Evolutionary conservation across 1,284 basidiomycete genomes (phyloP), one percentile per base, ranked within the genome.

Genomic region (Moesziomyces globuligerus): DNA sequence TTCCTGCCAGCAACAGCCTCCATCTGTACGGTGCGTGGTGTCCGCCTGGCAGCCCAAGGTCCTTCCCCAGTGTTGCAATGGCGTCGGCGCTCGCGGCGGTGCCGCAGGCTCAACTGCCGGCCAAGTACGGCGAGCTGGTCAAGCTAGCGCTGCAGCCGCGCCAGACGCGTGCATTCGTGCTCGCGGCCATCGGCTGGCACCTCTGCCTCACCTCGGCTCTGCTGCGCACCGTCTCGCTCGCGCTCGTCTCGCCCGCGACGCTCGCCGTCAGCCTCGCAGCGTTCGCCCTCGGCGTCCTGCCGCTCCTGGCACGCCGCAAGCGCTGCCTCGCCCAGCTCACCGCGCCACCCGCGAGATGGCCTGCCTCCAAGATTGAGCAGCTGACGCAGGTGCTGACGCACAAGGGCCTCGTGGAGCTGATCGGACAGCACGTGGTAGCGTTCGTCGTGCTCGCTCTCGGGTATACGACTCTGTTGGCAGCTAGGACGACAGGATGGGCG

Each of bases 81-180:
- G 51, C 68, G 24, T 51, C 50, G 13, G 54, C 51, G 24, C 48
- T 72, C 13, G 58, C 58, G 9, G 48, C 58, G 3, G 51, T 72
- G 44, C 68, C 68, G 17, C 62, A 53, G 51, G 69, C 69, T 21
- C 70, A 72, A 44, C 48, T 72, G 24, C 65, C 70, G 13, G 47
- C 70, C 44, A 60, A 48, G 39, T 72, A 68, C 41, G 48, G 60
- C 28, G 70, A 62, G 48, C 52, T 72, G 2, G 36, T 68, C 56
- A 72, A 72, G 52, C 51, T 68, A 17, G 74, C 73, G 7, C 48
- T 78, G 32, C 57, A 57, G 11, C 66, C 68, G 21, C 54, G 75
- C n/a, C 75, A 78, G 53, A 56, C 67, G n/a, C 64, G 75, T 25
- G 61, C 71, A 7, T 68, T 72, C 29, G n/a, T 75, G 7, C 59